These are phyloP conservation scores for Solanum lignicaule DNA, from an alignment of 257 asterid species.

Conservation along the genomic window DNA sequence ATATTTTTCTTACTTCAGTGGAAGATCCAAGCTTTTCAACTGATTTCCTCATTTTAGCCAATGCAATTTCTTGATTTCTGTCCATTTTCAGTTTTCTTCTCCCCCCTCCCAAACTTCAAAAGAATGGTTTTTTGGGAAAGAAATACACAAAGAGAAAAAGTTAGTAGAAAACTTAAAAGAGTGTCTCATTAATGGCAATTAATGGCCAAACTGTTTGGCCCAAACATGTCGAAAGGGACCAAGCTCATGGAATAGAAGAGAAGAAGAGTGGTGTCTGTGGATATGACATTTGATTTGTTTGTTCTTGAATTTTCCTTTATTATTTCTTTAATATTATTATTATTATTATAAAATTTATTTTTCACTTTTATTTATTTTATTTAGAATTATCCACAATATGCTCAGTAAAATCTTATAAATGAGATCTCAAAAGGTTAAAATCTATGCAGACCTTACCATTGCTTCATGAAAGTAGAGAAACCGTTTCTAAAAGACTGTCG, in stretches of 20 bases:
- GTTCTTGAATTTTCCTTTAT: no score
- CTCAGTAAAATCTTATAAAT: no score
- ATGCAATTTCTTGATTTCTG: slow-evolving; percentile 19
- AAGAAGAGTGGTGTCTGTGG: not conserved
- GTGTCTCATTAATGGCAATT: not conserved
- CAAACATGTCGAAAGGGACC: not conserved
- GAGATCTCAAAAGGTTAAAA: no score
- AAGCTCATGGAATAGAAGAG: not conserved
- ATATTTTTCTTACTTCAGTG: slow-evolving; percentile 27
- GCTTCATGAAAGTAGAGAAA: no score
- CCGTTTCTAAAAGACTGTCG: no score
- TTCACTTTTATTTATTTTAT: no score
- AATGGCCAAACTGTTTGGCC: not conserved
- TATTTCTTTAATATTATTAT: no score
- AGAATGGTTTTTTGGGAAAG: not conserved
- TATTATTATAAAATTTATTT: no score
- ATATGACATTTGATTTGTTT: no score
- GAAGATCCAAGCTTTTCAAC: slow-evolving; percentile 55
- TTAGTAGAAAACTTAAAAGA: no score
- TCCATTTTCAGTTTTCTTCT: slow-evolving; percentile 14
- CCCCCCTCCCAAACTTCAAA: not conserved
- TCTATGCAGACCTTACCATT: no score
- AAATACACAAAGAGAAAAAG: not conserved
- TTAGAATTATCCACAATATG: no score
- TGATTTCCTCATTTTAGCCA: slow-evolving; percentile 52